Percentiles rank a stretch among this genome's conserved stretches.
Evolutionary conservation across 441 rosid species (phyloP).

Genomic region (Dalechampia spathulata): DNA sequence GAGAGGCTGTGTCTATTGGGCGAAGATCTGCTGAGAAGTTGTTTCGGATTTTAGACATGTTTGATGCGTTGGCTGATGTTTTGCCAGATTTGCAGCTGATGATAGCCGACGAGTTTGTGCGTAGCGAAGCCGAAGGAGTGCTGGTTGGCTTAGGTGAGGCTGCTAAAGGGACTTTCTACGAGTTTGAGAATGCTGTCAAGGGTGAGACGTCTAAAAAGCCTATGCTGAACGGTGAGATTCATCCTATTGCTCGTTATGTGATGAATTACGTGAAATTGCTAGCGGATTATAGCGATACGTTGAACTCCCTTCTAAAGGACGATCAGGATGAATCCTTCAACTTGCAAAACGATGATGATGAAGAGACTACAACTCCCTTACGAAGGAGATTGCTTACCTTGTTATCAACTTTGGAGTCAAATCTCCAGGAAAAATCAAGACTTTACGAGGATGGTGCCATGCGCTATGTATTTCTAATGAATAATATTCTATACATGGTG

Average conservation of each 20-base stretch:
- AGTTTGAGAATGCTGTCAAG: slow-evolving; percentile 78
- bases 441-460: slow-evolving; percentile 60
- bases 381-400: no score
- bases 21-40: slow-evolving; percentile 81
- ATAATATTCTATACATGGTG: slow-evolving; percentile 73
- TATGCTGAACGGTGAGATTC: slow-evolving; percentile 77
- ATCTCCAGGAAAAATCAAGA: slow-evolving; percentile 77
- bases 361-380: no score
- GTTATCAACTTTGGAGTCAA: slow-evolving; percentile 81
- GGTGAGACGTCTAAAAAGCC: slow-evolving; percentile 78
- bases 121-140: slow-evolving; percentile 64
- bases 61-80: slow-evolving; percentile 76
- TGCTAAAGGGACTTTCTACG: slow-evolving; percentile 82
- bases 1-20: slow-evolving; percentile 69
- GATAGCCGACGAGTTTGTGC: slow-evolving; percentile 72
- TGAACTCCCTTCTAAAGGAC: slow-evolving; percentile 61
- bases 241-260: slow-evolving; percentile 90
- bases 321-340: slow-evolving; percentile 46
- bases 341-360: slow-evolving; percentile 74
- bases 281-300: slow-evolving; percentile 57
- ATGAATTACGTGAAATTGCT: slow-evolving; percentile 91
- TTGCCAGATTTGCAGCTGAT: slow-evolving; percentile 67
- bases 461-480: slow-evolving; percentile 73
- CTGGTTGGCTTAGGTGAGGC: slow-evolving; percentile 83
- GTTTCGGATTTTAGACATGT: slow-evolving; percentile 78